Evolutionary conservation across 2,329 filamentous ascomycete genomes (phyloP).

Genomic region (Ambrosiella cleistominuta): DNA sequence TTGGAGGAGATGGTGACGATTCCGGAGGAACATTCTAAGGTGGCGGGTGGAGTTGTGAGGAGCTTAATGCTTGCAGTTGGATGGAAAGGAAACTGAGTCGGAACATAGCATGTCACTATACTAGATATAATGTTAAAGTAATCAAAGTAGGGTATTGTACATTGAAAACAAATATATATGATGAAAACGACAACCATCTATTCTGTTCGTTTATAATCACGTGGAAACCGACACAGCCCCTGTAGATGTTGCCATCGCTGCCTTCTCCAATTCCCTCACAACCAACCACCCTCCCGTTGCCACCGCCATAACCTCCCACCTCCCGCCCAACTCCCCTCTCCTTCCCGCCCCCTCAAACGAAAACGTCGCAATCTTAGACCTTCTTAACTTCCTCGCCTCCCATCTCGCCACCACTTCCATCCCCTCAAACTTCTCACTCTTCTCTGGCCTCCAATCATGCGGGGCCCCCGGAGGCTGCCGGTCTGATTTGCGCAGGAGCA

Average conservation of each 20-base stretch:
- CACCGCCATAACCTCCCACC: constrained; percentile 27
- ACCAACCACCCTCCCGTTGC: constrained; percentile 5
- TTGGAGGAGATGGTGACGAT: not conserved
- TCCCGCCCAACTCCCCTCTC: constrained; percentile 23
- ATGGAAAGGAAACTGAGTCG: not conserved
- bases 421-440: constrained; percentile 14
- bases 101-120: too few species aligned
- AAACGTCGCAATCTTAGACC: constrained; percentile 17
- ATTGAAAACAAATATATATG: too few species aligned
- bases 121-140: not conserved
- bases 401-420: constrained; percentile 28
- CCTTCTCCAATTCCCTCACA: constrained; percentile 2
- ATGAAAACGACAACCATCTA: too few species aligned
- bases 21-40: not conserved
- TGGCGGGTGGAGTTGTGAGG: not conserved
- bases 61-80: not conserved
- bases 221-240: not conserved
- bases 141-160: not conserved
- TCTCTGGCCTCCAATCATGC: constrained; percentile 5
- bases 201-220: too few species aligned
- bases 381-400: constrained; percentile 20
- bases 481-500: constrained; percentile 22
- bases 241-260: not conserved
- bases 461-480: constrained; percentile 8
- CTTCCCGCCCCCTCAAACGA: constrained; percentile 24